A percentile compares a stretch with the other conserved stretches of the same genome.
phyloP scores from a whole-genome alignment of 768 basidiomycete species.

The Trametes maxima region DNA sequence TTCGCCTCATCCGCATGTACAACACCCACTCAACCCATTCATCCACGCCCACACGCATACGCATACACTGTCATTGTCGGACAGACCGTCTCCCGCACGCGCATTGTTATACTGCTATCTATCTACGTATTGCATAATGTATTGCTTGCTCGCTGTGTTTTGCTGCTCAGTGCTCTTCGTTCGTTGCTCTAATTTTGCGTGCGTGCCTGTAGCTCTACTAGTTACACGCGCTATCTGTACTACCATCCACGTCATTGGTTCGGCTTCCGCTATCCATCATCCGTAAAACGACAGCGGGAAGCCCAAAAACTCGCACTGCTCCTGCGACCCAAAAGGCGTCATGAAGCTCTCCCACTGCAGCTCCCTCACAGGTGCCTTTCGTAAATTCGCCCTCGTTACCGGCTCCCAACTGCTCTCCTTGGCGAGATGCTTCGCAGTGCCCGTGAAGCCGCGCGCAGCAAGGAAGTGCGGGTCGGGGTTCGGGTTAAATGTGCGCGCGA shows the following conservation, averaged over 20 bases:
- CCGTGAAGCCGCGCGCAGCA: constrained; percentile 44
- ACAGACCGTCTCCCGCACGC: neutral
- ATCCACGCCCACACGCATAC: neutral
- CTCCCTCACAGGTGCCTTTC: constrained; percentile 35
- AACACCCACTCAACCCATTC: neutral
- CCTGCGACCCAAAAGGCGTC: constrained; percentile 37
- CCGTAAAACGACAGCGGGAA: constrained; percentile 17
- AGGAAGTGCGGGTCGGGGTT: constrained; percentile 47
- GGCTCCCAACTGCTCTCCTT: constrained; percentile 39
- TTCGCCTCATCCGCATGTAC: neutral
- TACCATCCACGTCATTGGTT: too few species aligned
- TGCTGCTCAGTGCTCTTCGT: too few species aligned
- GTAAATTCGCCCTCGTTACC: constrained; percentile 32
- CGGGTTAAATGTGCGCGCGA: constrained; percentile 50
- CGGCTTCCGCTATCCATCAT: too few species aligned
- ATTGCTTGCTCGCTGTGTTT: neutral
- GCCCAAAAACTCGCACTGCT: constrained; percentile 42
- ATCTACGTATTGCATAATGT: constrained; percentile 1
- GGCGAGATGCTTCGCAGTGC: constrained; percentile 35
- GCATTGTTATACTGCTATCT: neutral
- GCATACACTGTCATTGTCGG: neutral
- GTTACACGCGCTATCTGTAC: too few species aligned
- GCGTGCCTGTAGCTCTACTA: too few species aligned
- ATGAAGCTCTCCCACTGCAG: constrained; percentile 39
- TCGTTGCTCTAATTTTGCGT: too few species aligned